Base-by-base conservation (phyloP, 2,329 filamentous ascomycete species). In the Helminthosporium solani region DNA sequence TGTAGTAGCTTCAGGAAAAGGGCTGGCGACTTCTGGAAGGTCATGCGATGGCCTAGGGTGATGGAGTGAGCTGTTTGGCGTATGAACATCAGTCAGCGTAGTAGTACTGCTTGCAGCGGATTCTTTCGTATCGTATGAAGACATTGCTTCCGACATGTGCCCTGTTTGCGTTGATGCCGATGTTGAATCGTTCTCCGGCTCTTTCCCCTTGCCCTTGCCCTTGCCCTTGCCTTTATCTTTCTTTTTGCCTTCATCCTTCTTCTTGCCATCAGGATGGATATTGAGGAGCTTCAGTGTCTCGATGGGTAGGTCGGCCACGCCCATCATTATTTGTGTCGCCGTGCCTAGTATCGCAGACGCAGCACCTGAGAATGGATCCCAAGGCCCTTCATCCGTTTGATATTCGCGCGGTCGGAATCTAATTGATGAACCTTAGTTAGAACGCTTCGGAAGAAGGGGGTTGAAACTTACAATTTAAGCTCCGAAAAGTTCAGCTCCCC, bases 321-420 rank as follows among this genome's bases (percentile, higher is more conserved):
- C 88, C 80, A 95, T 87, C 60, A 88, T 82, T 46, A 96, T 85
- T 31, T 81, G 86, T 20, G 86, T 84, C 37, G 94, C 76, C n/a
- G 91, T 92, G 5, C 87, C 87, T n/a, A 95, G 75, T 1, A 96
- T 71, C 0, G 90, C 88, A 35, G 83, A 82, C 0, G 89, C 84
- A 14, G 84, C 87, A 40, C 70, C 70, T 21, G 68, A 66, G 15
- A 73, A 47, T 7, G 70, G 70, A 46, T 73, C 70, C 58, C 60
- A 65, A 15, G 70, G 70, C 0, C 70, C 70, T 42, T 68, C 64
- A 28, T 73, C 70, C 16, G 64, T 62, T n/a, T 67, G 60, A 37
- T 66, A 72, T 27, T 73, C 70, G 19, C 68, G 64, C 3, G 69
- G 57, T 11, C 69, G 68, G 42, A 63, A 66, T 9, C 68, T 71